Evolutionary conservation across 768 basidiomycete genomes (phyloP), one percentile per base, ranked within the genome.

Genomic region (Lactifluus hygrophoroides): DNA sequence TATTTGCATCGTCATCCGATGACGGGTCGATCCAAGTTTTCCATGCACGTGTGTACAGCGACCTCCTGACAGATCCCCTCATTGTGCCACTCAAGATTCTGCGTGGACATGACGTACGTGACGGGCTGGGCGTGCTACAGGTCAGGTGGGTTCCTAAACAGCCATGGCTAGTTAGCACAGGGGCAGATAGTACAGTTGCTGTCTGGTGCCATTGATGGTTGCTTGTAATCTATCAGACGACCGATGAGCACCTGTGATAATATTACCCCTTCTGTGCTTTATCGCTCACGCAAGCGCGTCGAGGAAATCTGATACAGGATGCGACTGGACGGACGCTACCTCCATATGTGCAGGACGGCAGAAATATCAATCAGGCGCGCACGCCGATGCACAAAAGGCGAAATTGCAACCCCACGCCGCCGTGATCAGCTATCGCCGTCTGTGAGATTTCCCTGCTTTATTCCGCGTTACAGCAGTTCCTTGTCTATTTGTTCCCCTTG

Each of bases 51-150:
- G 89, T 98, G 45, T 98, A 90, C 74, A 88, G 83, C 67, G 96
- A 99, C 71, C 79, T 97, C 46, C 88, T 96, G 84, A 94, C 90
- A 45, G 95, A 99, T 72, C 95, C 96, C 32, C 77, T 98, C 58
- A 97, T 99, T 66, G 95, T 99, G 1, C 96, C 96, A 19, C 76
- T 99, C 67, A 98, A 98, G 74, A 95, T 98, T 52, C 78, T 99
- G 46, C 79, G 90, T 34, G 96, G 94, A n/a, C 96, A 98, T 71
- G 76, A 80, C 45, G 74, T 97, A 54, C 80, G 74, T 59, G 91
- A 94, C 30, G 90, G 88, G 1, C 79, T 98, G 23, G 96, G 96
- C 38, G 94, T 97, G 53, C 77, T 98, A 58, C 89, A 93, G 67
- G 76, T 94, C 57, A 84, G 79, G 69, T 99, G 96, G 95, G 88